Evolutionary conservation across 2,329 filamentous ascomycete species (phyloP), one percentile per base, ranked within the genome.

Genomic region (Sclerotinia trifoliorum): DNA sequence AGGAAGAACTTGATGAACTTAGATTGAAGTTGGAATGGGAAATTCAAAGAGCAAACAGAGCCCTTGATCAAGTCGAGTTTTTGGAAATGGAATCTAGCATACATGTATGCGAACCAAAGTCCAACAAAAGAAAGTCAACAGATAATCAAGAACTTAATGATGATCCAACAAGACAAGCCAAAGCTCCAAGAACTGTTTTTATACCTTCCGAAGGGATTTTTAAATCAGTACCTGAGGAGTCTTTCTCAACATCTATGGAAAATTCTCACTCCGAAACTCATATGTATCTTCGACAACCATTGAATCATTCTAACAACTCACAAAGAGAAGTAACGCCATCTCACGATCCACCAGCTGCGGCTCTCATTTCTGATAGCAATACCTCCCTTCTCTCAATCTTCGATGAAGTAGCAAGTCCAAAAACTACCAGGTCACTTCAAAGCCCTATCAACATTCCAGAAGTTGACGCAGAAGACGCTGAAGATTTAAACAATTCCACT

Each of bases 81-180:
- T 82, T 94, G 76, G 86, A 91, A 75, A 85, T 90, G 66, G 91
- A 94, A 77, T 93, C 90, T 77, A 83, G 87, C 62, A 84, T 93
- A 71, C 83, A 85, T 58, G 87, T 85, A 78, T 92, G 90, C 80
- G 81, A 84, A 1, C 90, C 88, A 75, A 84, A 72, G 71, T 64
- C 58, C 42, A 70, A 68, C 48, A 65, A 70, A 49, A 48, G 56
- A 56, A 60, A 57, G 35, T 60, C 60, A 8, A 63, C 46, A 29
- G 60, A 63, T 26, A 19, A 35, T 57, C 51, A 55, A 13, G 56
- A 66, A 39, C 24, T 24, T 44, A 7, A 46, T 26, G 55, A 68
- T 58, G 39, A 56, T 39, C 44, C 66, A 54, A 54, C 70, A 52
- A 24, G 54, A 51, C 46, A 68, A 44, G 17, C 24, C 17, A 48